Percentiles rank a stretch among this genome's conserved stretches.
These are phyloP conservation scores for Rhodotorula sp. DNA, from an alignment of 1,284 basidiomycete species.

Conservation along the genomic window DNA sequence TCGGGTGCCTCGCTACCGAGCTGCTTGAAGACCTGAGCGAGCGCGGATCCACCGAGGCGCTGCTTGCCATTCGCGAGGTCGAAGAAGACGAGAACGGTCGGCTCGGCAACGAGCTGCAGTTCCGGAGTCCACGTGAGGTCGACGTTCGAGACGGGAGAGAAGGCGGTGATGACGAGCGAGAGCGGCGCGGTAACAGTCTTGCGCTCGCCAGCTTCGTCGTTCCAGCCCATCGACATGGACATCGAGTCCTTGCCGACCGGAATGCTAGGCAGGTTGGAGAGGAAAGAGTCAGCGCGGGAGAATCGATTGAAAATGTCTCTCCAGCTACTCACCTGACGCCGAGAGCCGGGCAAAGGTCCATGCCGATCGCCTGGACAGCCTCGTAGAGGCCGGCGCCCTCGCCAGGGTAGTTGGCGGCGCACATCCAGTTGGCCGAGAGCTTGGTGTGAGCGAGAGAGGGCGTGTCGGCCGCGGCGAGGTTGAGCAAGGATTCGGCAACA, in stretches of 20 bases:
- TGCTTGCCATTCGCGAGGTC: slow-evolving; percentile 82
- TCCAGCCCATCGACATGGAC: slow-evolving; percentile 99
- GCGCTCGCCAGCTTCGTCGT: slow-evolving; percentile 59
- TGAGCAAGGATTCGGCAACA: slow-evolving; percentile 88
- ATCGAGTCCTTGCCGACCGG: slow-evolving; percentile 99
- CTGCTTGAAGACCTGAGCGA: slow-evolving; percentile 93
- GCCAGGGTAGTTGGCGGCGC: slow-evolving; percentile 70
- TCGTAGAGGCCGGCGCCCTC: slow-evolving; percentile 90
- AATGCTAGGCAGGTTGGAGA: slow-evolving; percentile 55
- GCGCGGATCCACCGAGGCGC: slow-evolving; percentile 87
- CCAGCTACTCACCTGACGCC: slow-evolving; percentile 60
- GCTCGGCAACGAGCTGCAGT: slow-evolving; percentile 62
- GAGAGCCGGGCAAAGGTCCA: slow-evolving; percentile 91
- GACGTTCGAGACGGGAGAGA: slow-evolving; percentile 80
- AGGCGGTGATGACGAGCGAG: slow-evolving; percentile 91
- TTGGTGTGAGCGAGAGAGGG: slow-evolving; percentile 74
- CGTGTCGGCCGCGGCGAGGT: slow-evolving; percentile 79
- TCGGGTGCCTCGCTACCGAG: slow-evolving; percentile 85
- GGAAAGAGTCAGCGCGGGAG: not conserved
- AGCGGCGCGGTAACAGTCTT: slow-evolving; percentile 86
- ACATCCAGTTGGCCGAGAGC: slow-evolving; percentile 99
- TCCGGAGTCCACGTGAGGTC: slow-evolving; percentile 88
- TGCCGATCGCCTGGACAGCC: slow-evolving; percentile 86
- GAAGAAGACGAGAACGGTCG: slow-evolving; percentile 78
- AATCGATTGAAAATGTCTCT: not conserved